Base-by-base conservation (phyloP, 73 alveolate species). In the Stentor roeselii region DNA sequence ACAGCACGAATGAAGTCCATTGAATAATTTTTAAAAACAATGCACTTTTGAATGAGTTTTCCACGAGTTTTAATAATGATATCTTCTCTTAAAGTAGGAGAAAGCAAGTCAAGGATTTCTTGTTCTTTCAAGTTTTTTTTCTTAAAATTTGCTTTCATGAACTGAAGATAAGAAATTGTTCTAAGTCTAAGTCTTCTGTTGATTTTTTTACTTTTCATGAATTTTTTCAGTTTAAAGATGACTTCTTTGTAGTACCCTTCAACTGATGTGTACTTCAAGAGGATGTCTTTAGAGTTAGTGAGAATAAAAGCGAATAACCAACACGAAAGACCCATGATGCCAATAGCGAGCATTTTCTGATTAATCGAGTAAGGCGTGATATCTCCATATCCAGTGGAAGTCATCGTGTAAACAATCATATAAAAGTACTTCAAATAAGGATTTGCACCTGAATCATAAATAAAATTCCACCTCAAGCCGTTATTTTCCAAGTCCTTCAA, bases 351-450 rank as follows among this genome's bases (percentile, higher is more conserved):
- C 11, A 89, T 30, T 60, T 84, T 86, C 76, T 89, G 91, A 3
- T n/a, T 36, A 3, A 60, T 39, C 11, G 86, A 60, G 27, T 14
- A 58, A 0, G 90, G 90, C 0, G 60, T 27, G 4, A 89, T 86
- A 75, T 86, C 92, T 42, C 94, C 94, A 82, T 89, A 91, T 1
- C 96, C 96, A 4, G 86, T 89, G 0, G 96, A 76, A 2, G 90
- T 67, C 93, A 91, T 91, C 0, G 94, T 89, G 3, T 88, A 75
- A 37, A 89, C 82, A 31, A 92, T 87, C 87, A 84, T 83, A 61
- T 86, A 89, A 36, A 86, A 74, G 15, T 85, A 59, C 3, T 84
- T 59, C 6, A 89, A 30, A 42, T 89, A 89, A 75, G 76, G 36
- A 3, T 85, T 40, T 42, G 38, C 3, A 14, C 21, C 82, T 15